Percentiles rank a stretch among this genome's conserved stretches.
Conservation (phyloP, 371 early-diverging fungal species). For the Phascolomyces articulosus region DNA sequence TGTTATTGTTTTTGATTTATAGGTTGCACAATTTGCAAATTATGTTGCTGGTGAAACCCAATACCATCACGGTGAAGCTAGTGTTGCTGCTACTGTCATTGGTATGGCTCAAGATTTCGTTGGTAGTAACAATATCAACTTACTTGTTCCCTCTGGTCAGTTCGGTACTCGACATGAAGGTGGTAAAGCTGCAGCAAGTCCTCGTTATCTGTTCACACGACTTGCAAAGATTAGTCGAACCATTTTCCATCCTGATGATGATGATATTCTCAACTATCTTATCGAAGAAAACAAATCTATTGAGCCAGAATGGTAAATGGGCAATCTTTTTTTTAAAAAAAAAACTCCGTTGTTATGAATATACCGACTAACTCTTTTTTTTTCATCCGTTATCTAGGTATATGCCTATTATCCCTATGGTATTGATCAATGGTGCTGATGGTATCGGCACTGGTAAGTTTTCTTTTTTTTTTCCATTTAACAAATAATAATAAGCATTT, state of each 20-base stretch:
- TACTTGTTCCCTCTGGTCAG: conserved; percentile 94
- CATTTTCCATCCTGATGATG: conserved; percentile 91
- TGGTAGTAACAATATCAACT: conserved; percentile 97
- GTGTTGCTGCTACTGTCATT: conserved; percentile 92
- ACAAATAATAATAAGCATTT: too few relatives aligned
- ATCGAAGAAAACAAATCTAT: conserved; percentile 95
- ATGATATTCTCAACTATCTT: conserved; percentile 86
- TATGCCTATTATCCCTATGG: conserved; percentile 97
- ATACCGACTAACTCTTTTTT: not conserved
- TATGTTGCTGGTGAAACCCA: conserved; percentile 94
- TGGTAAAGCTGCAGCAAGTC: conserved; percentile 98
- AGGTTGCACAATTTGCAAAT: conserved; percentile 93
- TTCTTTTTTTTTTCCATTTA: not conserved
- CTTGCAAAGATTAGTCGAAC: conserved; percentile 81
- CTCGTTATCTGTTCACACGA: conserved; percentile 97
- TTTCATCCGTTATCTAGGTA: conserved; percentile 49
- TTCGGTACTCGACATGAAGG: conserved; percentile 98
- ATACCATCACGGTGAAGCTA: conserved; percentile 99
- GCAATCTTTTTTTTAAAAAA: not conserved
- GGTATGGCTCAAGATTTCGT: conserved; percentile 98
- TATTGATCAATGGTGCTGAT: conserved; percentile 97
- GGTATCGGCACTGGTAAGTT: conserved; percentile 97
- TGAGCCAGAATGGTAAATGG: conserved; percentile 91
- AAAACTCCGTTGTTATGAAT: too few relatives aligned
- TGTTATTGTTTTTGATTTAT: not conserved